phyloP scores from a whole-genome alignment of 2,329 filamentous ascomycete species.

The Claviceps arundinis region DNA sequence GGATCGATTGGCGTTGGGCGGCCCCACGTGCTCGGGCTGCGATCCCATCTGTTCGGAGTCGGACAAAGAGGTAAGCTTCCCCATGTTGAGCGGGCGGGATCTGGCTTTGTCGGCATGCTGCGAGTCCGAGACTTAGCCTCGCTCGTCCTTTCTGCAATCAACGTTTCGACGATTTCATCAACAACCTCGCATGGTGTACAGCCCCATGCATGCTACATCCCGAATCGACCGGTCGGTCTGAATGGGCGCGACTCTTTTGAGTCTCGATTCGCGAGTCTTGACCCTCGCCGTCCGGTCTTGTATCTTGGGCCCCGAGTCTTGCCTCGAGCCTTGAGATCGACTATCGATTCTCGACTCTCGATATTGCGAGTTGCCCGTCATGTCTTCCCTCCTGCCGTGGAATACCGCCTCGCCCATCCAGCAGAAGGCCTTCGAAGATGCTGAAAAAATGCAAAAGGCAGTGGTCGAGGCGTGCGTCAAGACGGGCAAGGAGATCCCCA shows the following conservation, averaged over 20 bases:
- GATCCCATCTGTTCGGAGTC: background rate
- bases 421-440: slow-evolving; percentile 53
- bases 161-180: background rate
- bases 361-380: slow-evolving; percentile 10
- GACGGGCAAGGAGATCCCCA: slow-evolving; percentile 45
- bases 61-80: background rate
- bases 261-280: too few species aligned
- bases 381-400: slow-evolving; percentile 30
- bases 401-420: slow-evolving; percentile 34
- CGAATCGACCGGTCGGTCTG: background rate
- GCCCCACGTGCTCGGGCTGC: background rate
- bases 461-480: slow-evolving; percentile 50
- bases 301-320: background rate
- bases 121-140: background rate
- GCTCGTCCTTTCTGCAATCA: background rate
- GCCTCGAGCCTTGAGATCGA: background rate
- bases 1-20: background rate
- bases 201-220: background rate
- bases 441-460: slow-evolving; percentile 52
- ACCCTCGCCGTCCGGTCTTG: too few species aligned
- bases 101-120: background rate
- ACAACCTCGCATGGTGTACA: background rate
- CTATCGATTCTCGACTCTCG: background rate
- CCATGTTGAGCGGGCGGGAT: background rate
- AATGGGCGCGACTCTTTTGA: too few species aligned